These are phyloP conservation scores for Psidium friedrichsthalianum DNA, from an alignment of 345 rosid genomes.

Conservation along the genomic window DNA sequence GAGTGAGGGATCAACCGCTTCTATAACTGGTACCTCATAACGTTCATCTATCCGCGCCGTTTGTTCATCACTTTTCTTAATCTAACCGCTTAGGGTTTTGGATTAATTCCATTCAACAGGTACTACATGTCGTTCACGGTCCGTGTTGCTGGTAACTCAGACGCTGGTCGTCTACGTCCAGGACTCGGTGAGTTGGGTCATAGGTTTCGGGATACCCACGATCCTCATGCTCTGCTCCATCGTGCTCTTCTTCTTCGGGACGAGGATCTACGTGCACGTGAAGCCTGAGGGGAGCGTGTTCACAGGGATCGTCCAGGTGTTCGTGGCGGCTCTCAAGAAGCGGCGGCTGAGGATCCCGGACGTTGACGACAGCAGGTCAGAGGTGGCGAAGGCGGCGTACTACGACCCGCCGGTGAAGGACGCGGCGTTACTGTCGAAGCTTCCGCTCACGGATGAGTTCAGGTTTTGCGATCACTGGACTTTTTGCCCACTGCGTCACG, in stretches of 20 bases:
- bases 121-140: conserved; percentile 52
- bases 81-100: neutral
- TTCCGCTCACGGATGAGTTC: conserved; percentile 44
- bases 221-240: conserved; percentile 38
- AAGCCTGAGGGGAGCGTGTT: conserved; percentile 64
- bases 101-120: neutral
- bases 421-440: conserved; percentile 20
- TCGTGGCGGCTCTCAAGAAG: conserved; percentile 46
- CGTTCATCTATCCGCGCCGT: neutral
- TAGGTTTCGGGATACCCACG: conserved; percentile 74
- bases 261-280: conserved; percentile 38
- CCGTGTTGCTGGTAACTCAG: conserved; percentile 30
- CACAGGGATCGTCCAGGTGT: conserved; percentile 35
- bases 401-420: conserved; percentile 46
- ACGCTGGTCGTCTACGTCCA: conserved; percentile 68
- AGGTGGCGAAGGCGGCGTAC: neutral
- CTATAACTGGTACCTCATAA: conserved; percentile 41
- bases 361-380: neutral
- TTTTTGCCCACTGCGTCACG: neutral
- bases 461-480: conserved; percentile 22
- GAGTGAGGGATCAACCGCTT: conserved; percentile 63
- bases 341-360: conserved; percentile 19
- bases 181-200: conserved; percentile 60
- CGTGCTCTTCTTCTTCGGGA: conserved; percentile 45
- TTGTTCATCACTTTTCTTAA: neutral